Percentiles rank a stretch among this genome's conserved stretches.
Conservation (phyloP, 73 alveolate genomes). For the Paramecium sonneborni region DNA sequence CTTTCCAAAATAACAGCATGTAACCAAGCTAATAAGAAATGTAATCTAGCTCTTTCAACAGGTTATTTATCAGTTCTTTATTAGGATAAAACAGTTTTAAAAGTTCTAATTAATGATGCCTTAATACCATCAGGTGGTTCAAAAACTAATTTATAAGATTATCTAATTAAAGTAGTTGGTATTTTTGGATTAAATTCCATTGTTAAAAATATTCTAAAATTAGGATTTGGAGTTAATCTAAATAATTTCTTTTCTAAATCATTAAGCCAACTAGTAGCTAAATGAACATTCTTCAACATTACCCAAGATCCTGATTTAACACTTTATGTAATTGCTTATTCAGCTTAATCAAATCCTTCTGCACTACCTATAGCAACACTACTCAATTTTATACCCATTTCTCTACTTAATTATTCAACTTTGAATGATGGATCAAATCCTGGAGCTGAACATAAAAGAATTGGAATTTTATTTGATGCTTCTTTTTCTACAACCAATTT, state of each 20-base stretch:
- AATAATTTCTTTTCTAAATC: constrained; percentile 98
- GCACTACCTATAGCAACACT: constrained; percentile 99
- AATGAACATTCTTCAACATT: constrained; percentile 98
- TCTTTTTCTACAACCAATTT: constrained; percentile 88
- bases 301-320: constrained; percentile 98
- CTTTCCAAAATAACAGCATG: constrained; percentile 97
- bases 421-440: constrained; percentile 97
- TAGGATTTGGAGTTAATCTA: constrained; percentile 92
- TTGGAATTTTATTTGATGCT: constrained; percentile 83
- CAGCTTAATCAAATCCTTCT: constrained; percentile 97
- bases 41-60: constrained; percentile 93
- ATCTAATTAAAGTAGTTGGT: constrained; percentile 96
- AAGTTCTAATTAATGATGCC: constrained; percentile 92
- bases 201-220: constrained; percentile 98
- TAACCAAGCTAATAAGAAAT: constrained; percentile 98
- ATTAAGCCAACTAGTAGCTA: constrained; percentile 98
- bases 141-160: constrained; percentile 95
- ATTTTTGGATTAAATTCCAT: constrained; percentile 99
- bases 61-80: constrained; percentile 95
- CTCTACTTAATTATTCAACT: constrained; percentile 91
- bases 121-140: constrained; percentile 99
- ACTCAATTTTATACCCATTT: constrained; percentile 82
- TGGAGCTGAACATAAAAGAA: constrained; percentile 94
- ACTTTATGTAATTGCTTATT: constrained; percentile 90
- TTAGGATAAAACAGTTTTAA: constrained; percentile 87